Evolutionary conservation across 306 rosid genomes (phyloP).

Genomic region (Cicer pinnatifidum): DNA sequence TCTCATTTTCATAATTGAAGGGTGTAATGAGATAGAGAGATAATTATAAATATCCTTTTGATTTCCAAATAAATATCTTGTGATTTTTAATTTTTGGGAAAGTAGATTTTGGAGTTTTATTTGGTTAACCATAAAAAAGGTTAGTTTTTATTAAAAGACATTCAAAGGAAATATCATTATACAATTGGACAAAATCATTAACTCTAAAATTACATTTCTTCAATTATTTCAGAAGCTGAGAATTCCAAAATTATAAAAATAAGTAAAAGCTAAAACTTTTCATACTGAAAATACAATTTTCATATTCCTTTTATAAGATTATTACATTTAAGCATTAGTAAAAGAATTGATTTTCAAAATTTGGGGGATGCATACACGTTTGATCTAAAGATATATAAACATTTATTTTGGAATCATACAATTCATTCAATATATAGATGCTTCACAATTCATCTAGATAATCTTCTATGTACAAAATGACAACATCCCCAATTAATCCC

Average conservation of each 20-base stretch:
- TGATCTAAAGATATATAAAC: conserved; percentile 9
- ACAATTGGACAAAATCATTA: background rate
- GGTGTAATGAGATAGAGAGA: background rate
- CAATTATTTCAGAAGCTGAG: background rate
- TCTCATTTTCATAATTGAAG: conserved; percentile 16
- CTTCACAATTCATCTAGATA: background rate
- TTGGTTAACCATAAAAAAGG: background rate
- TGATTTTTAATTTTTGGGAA: background rate
- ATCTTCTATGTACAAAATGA: conserved; percentile 46
- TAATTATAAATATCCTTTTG: background rate
- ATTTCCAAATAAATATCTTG: background rate
- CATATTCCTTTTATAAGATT: background rate
- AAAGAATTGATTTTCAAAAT: background rate
- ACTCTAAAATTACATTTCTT: background rate
- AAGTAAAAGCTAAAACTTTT: background rate
- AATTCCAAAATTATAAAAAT: background rate
- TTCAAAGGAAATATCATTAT: background rate
- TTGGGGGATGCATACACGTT: background rate
- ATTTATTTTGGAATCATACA: background rate
- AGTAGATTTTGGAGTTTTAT: background rate
- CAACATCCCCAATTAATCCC: conserved; percentile 45
- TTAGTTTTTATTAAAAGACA: background rate
- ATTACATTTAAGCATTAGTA: conserved; percentile 3
- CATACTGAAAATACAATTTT: background rate
- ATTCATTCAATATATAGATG: conserved; percentile 27